Evolutionary conservation across 164 flowering plant species (phyloP).

Genomic region (grape (Vitis vinifera)): ASM3070453v1 NC_081810.1:1979501-1980000

Average conservation of each 20-base stretch:
- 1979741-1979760: slow-evolving; percentile 21
- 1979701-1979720: slow-evolving; percentile 57
- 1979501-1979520: slow-evolving; percentile 76
- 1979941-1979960: too few species aligned
- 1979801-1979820: neutral
- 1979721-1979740: slow-evolving; percentile 26
- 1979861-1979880: neutral
- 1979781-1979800: neutral
- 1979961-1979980: slow-evolving; percentile 11
- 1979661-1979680: slow-evolving; percentile 64
- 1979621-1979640: slow-evolving; percentile 56
- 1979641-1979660: slow-evolving; percentile 65
- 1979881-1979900: neutral
- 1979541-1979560: slow-evolving; percentile 68
- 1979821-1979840: too few species aligned
- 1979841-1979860: too few species aligned
- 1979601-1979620: slow-evolving; percentile 55
- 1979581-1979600: slow-evolving; percentile 74
- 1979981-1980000: neutral
- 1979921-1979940: too few species aligned
- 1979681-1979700: slow-evolving; percentile 43
- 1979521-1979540: slow-evolving; percentile 69
- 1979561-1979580: slow-evolving; percentile 77
- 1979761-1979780: slow-evolving; percentile 29
- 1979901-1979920: neutral